Base-by-base conservation (phyloP, 2,329 filamentous ascomycete genomes). In the Mariannaea sp. region DNA sequence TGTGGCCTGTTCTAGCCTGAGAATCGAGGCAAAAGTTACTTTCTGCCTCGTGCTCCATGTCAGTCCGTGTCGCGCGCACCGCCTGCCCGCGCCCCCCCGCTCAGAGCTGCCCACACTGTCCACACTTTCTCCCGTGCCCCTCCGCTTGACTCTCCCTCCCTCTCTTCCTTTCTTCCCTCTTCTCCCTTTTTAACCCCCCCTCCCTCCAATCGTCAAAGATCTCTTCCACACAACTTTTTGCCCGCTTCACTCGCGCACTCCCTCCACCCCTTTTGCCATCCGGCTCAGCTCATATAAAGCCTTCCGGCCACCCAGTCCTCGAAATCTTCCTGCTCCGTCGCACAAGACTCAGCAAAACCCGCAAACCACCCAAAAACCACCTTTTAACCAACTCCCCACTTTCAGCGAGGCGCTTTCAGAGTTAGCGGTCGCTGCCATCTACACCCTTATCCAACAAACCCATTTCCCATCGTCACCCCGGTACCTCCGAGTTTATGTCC, bases 401-500 rank as follows among this genome's bases (percentile, higher is more conserved):
- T 60, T 42, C 65, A 79, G 78, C 79, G 77, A 81, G 79, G 68
- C 73, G 71, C 67, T 65, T 69, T 69, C 49, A 52, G 57, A 74
- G 72, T 74, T 69, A 77, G 81, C 78, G 72, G 77, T 81, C 79
- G 79, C 79, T 80, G 66, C 71, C 61, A 66, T 61, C 67, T 63
- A 56, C 60, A 62, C 65, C 68, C 64, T 57, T 64, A 67, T 64
- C 67, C 57, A 73, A 64, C 75, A 72, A 77, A 79, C 75, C 77
- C 75, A 72, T 81, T 77, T 81, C 79, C 80, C 77, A 73, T 73
- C 68, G 75, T 73, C 67, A 77, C 78, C 81, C 80, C 77, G 70
- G 73, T 71, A 83, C 86, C 85, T 84, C 81, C 86, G 87, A 89
- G 88, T 92, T 91, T 92, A 94, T 94, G 90, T 94, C 90, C 86